Percentiles rank a stretch among this genome's conserved stretches.
Evolutionary conservation across 805 yeast species (phyloP).

Genomic region (Candida ipomoeae): DNA sequence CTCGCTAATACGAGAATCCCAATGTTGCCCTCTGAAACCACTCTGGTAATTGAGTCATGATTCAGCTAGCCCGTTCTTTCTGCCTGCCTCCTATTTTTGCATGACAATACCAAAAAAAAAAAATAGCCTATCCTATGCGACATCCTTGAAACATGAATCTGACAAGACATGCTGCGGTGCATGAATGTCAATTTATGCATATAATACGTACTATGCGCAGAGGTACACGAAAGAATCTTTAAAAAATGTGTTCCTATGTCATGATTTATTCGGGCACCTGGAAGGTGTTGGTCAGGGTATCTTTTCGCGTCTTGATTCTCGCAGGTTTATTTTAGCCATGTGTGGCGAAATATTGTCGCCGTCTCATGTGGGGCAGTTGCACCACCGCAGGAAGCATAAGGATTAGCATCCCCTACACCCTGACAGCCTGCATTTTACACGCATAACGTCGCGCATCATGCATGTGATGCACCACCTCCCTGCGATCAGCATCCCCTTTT

Average conservation of each 20-base stretch:
- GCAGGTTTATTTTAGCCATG: background rate
- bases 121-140: background rate
- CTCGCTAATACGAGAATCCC: background rate
- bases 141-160: slow-evolving; percentile 1
- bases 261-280: background rate
- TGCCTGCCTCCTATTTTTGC: background rate
- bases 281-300: background rate
- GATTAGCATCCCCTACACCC: background rate
- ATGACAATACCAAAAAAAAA: background rate
- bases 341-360: background rate
- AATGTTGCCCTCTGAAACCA: background rate
- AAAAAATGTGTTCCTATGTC: background rate
- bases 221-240: background rate
- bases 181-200: background rate
- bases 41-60: background rate
- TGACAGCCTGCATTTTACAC: background rate
- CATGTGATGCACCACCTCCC: slow-evolving; percentile 5
- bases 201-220: background rate
- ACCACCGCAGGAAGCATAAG: background rate
- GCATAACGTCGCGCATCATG: slow-evolving; percentile 5
- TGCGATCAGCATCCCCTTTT: slow-evolving; percentile 5
- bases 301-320: background rate
- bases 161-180: slow-evolving; percentile 2
- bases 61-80: background rate
- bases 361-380: background rate